Evolutionary conservation across 108 stramenopile species (phyloP), one percentile per base, ranked within the genome.

Genomic region (Seminavis robusta): DNA sequence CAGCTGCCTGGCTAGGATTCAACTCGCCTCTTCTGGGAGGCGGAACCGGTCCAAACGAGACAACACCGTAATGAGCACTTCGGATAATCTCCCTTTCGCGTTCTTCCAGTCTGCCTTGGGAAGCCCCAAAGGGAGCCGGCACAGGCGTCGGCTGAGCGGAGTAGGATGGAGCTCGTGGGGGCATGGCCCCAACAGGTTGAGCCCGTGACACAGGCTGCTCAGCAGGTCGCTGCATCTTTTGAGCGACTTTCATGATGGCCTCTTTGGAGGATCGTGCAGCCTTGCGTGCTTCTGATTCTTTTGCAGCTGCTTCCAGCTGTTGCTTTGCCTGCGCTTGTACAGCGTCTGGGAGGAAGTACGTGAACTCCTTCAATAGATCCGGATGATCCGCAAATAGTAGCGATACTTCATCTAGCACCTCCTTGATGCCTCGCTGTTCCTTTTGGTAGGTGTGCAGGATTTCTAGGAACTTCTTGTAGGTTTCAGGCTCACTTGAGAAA

Each of bases 401-500:
- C 0, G 97, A 95, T 4, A 98, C 98, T 68, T 97, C 92, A 47
- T 95, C 94, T 23, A 96, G 68, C 19, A 97, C 98, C 41, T 97
- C 95, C 52, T 98, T 97, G 71, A 99, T 97, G 0, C 90, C 90
- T n/a, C 94, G 89, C 61, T 98, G 97, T 61, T 98, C 97, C 56
- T 95, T 94, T 61, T 98, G 98, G 69, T 99, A 99, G 6, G 94
- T 97, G 80, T 98, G 98, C 36, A 99, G 74, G 54, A 98, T 98
- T 67, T 99, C 95, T 10, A 99, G 83, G 70, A 99, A 99, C 52
- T 95, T 80, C 59, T 96, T 93, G 68, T 96, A 96, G 1, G 88
- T 94, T 45, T 93, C 93, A 6, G 98, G 95, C 43, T 98, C 90
- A 55, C 78, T 72, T 0, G 92, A 77, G 57, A 99, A 99, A 17